Conservation (phyloP, 495 filamentous ascomycete species). For the Xylaria flabelliformis region DNA sequence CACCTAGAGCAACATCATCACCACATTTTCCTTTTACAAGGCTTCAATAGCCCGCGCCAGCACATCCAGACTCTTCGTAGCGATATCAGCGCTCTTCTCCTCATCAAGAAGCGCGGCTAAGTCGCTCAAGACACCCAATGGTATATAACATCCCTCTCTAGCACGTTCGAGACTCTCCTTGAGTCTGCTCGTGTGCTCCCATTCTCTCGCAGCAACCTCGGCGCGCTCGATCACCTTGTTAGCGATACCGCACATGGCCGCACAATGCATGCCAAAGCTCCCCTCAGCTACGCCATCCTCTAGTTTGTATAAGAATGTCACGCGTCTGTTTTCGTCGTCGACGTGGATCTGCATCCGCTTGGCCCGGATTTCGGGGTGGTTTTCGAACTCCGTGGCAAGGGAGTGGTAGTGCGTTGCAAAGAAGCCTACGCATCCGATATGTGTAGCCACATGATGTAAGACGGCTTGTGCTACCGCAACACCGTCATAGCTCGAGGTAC, state of each 20-base stretch:
- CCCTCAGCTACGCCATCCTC: conserved; percentile 96
- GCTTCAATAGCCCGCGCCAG: conserved; percentile 78
- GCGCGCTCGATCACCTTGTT: conserved; percentile 81
- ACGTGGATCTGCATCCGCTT: conserved; percentile 94
- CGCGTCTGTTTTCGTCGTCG: conserved; percentile 78
- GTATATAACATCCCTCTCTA: conserved; percentile 76
- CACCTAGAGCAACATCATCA: neutral
- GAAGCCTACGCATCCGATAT: conserved; percentile 93
- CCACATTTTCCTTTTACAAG: conserved; percentile 57
- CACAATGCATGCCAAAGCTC: conserved; percentile 99
- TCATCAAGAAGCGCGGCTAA: conserved; percentile 79
- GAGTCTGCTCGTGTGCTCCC: conserved; percentile 91
- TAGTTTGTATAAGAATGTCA: conserved; percentile 95
- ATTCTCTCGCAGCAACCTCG: conserved; percentile 87
- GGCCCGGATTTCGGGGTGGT: conserved; percentile 84
- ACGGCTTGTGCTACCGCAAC: conserved; percentile 97
- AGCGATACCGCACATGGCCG: conserved; percentile 95
- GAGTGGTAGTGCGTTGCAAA: conserved; percentile 99
- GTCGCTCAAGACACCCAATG: conserved; percentile 91
- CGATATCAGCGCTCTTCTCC: conserved; percentile 52
- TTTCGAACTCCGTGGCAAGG: conserved; percentile 85
- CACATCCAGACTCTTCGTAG: conserved; percentile 67
- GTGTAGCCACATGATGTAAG: conserved; percentile 90
- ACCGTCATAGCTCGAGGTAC: conserved; percentile 93
- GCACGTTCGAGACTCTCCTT: conserved; percentile 87